A percentile compares a stretch with the other conserved stretches of the same genome.
Evolutionary conservation across 164 flowering plant species (phyloP).

Genomic region (Cinnamomum micranthum): DNA sequence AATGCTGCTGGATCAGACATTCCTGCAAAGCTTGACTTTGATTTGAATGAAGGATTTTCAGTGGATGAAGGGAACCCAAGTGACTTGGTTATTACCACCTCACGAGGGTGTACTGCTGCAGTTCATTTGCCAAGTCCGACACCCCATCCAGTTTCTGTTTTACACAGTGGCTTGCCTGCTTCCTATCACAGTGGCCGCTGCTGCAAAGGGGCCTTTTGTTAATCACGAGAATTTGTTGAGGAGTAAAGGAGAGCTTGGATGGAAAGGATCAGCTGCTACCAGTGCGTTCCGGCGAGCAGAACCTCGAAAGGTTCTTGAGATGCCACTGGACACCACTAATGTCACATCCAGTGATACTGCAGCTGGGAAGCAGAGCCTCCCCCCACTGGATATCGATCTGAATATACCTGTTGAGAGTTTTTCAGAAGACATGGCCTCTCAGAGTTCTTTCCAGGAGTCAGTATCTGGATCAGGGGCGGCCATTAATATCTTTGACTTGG

Average conservation of each 20-base stretch:
- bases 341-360: constrained; percentile 24
- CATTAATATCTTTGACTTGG: background rate
- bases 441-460: background rate
- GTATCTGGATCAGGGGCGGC: background rate
- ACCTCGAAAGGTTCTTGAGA: constrained; percentile 59
- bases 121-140: constrained; percentile 28
- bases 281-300: constrained; percentile 98
- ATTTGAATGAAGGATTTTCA: constrained; percentile 79
- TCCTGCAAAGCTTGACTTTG: constrained; percentile 62
- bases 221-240: constrained; percentile 63
- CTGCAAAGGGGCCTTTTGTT: constrained; percentile 81
- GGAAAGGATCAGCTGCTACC: constrained; percentile 98
- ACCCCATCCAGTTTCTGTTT: constrained; percentile 37
- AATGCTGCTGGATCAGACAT: constrained; percentile 27
- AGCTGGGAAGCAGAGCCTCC: constrained; percentile 42
- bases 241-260: constrained; percentile 57
- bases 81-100: constrained; percentile 27
- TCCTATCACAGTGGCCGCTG: constrained; percentile 83
- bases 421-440: constrained; percentile 40
- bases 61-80: constrained; percentile 61
- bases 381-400: constrained; percentile 67
- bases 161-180: constrained; percentile 39
- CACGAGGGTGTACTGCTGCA: constrained; percentile 7
- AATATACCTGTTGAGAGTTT: constrained; percentile 75
- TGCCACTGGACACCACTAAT: constrained; percentile 20